Evolutionary conservation across 371 early-diverging fungal species (phyloP), one percentile per base, ranked within the genome.

Genomic region (Actinomucor elegans): DNA sequence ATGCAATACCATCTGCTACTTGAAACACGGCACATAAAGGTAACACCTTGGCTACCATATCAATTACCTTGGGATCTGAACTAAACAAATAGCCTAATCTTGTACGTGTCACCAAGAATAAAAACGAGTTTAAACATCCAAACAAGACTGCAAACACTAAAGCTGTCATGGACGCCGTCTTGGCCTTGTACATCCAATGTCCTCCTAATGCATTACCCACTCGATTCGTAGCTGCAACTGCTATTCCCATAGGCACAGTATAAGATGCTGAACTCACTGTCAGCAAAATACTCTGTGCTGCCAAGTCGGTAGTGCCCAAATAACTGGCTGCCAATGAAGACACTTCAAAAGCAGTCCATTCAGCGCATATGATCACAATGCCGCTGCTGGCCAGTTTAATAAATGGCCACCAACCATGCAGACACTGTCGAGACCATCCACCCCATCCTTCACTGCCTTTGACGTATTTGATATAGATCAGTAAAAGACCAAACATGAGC

Each of bases 21-120:
- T 96, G 97, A 71, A 89, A 94, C 31, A 89, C 42, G 0, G 94
- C 91, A 24, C 79, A 88, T 4, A 91, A 54, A 0, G 94, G 94
- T 51, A 94, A 65, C 24, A 94, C 77, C 28, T 49, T 47, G 1
- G 89, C 84, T 7, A 93, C 91, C 10, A 85, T 64, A 6, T 41
- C 61, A 31, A 92, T 73, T 4, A 96, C 92, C 1, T 77, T 76
- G 1, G 52, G 56, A 55, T 94, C 92, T 14, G 80, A 72, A 28
- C 84, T 84, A 67, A 90, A 92, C 34, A 90, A 53, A n/a, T 68
- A 67, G 0, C 86, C 87, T 72, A 81, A 80, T 29, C 61, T 59
- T 8, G 68, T 55, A 45, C 83, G 77, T 20, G 79, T 67, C 0
- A 48, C 20, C 4, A 77, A 29, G 15, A 83, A 55, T 48, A 80